Conservation (phyloP, 1,139 yeast species). For the Nakaseomyces glabratus region DNA sequence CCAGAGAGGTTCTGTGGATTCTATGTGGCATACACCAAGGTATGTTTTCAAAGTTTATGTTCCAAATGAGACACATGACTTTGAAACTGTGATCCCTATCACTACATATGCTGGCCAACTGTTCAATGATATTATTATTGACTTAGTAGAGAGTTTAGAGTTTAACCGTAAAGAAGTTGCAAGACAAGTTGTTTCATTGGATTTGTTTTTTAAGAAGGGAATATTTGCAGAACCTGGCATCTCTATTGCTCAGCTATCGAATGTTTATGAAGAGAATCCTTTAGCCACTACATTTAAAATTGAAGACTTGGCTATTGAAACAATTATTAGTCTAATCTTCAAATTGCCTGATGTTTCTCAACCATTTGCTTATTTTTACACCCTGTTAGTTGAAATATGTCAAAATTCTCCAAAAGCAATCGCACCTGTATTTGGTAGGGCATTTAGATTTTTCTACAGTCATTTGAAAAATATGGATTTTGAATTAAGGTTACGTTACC, state of each 20-base stretch:
- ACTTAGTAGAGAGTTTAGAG: constrained; percentile 69
- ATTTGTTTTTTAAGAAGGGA: constrained; percentile 58
- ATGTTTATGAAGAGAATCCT: constrained; percentile 32
- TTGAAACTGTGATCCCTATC: constrained; percentile 67
- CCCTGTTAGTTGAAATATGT: constrained; percentile 85
- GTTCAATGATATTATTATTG: constrained; percentile 66
- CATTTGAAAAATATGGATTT: constrained; percentile 62
- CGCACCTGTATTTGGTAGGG: constrained; percentile 94
- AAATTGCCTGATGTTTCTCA: constrained; percentile 61
- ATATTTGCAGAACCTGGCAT: constrained; percentile 79
- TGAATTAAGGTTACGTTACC: constrained; percentile 61
- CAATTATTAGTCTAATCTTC: constrained; percentile 69
- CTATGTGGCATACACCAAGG: constrained; percentile 50
- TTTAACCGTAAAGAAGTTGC: constrained; percentile 86
- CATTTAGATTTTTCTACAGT: constrained; percentile 73
- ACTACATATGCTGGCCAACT: constrained; percentile 53
- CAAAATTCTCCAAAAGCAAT: constrained; percentile 77
- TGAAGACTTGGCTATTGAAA: constrained; percentile 84
- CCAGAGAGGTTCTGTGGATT: constrained; percentile 39
- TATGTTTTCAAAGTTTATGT: constrained; percentile 58
- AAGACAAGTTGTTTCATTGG: constrained; percentile 69
- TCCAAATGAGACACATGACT: constrained; percentile 34
- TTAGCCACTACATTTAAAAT: constrained; percentile 69
- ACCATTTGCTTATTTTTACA: constrained; percentile 69
- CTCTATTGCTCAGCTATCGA: constrained; percentile 61